Percentiles rank a stretch among this genome's conserved stretches.
Evolutionary conservation across 1,139 yeast genomes (phyloP).

Genomic region (Blastobotrys aristatus): DNA sequence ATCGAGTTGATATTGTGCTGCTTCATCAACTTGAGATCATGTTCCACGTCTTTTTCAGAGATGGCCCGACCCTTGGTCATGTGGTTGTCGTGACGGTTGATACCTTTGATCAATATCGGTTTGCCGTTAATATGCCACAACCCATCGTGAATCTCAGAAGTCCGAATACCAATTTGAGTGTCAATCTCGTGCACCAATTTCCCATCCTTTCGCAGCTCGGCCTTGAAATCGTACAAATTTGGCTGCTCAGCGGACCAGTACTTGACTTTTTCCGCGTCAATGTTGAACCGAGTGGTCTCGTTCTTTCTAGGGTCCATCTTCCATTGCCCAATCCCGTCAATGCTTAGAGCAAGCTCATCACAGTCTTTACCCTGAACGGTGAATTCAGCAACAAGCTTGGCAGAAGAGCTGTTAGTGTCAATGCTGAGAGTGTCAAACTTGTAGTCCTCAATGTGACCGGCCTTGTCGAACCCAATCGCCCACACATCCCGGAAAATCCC

Average conservation of each 20-base stretch:
- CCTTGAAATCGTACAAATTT: conserved; percentile 28
- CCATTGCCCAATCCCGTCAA: conserved; percentile 9
- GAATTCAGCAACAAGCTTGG: conserved; percentile 5
- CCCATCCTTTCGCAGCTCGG: conserved; percentile 15
- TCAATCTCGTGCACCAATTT: conserved; percentile 20
- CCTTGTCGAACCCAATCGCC: conserved; percentile 16
- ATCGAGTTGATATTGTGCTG: conserved; percentile 36
- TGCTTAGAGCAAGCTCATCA: background rate
- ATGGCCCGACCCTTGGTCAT: conserved; percentile 36
- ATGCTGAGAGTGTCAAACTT: conserved; percentile 16
- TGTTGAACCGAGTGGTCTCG: conserved; percentile 5
- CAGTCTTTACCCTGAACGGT: conserved; percentile 6
- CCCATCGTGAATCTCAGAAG: conserved; percentile 31
- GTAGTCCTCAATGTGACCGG: conserved; percentile 24
- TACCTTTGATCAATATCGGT: conserved; percentile 33
- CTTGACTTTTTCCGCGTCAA: conserved; percentile 21
- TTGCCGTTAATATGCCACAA: conserved; percentile 32
- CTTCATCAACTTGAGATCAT: conserved; percentile 35
- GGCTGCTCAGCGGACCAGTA: conserved; percentile 39
- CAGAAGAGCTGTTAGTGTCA: background rate
- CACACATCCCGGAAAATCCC: conserved; percentile 31
- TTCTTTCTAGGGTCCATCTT: background rate
- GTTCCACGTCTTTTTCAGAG: conserved; percentile 31
- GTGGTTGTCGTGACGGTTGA: conserved; percentile 38
- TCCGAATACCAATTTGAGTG: conserved; percentile 35